Evolutionary conservation across 495 filamentous ascomycete genomes (phyloP).

Genomic region (Copromyces sp.): DNA sequence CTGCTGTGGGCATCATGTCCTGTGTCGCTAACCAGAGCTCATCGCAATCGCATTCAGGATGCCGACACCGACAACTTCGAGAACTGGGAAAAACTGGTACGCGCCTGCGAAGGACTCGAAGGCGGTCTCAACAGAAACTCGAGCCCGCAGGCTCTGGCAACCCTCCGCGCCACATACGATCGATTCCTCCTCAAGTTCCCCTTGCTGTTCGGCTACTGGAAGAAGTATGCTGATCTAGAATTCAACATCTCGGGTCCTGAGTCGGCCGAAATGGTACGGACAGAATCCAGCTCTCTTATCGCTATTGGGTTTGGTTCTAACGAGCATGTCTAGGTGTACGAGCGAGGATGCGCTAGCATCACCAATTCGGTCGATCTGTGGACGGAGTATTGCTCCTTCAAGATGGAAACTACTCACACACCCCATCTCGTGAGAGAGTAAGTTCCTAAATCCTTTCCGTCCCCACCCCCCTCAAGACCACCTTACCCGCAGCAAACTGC

Average conservation of each 20-base stretch:
- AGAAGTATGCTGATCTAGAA: constrained; percentile 97
- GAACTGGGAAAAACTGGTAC: constrained; percentile 87
- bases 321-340: constrained; percentile 59
- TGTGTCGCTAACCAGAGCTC: not conserved
- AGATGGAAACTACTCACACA: constrained; percentile 93
- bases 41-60: constrained; percentile 26
- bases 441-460: constrained; percentile 70
- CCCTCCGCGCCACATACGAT: constrained; percentile 77
- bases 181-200: constrained; percentile 92
- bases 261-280: constrained; percentile 87
- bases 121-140: constrained; percentile 95
- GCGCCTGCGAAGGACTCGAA: constrained; percentile 71
- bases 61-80: constrained; percentile 88
- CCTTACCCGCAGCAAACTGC: constrained; percentile 30
- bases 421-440: constrained; percentile 97
- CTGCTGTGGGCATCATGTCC: not conserved
- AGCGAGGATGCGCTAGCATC: constrained; percentile 89
- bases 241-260: constrained; percentile 96
- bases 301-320: constrained; percentile 7
- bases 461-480: constrained; percentile 39
- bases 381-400: constrained; percentile 95
- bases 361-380: constrained; percentile 89
- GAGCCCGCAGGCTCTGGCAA: constrained; percentile 82
- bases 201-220: constrained; percentile 96
- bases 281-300: not conserved